A percentile compares a stretch with the other conserved stretches of the same genome.
Evolutionary conservation across 2,329 filamentous ascomycete species (phyloP).

Genomic region (Fragosphaeria purpurea): DNA sequence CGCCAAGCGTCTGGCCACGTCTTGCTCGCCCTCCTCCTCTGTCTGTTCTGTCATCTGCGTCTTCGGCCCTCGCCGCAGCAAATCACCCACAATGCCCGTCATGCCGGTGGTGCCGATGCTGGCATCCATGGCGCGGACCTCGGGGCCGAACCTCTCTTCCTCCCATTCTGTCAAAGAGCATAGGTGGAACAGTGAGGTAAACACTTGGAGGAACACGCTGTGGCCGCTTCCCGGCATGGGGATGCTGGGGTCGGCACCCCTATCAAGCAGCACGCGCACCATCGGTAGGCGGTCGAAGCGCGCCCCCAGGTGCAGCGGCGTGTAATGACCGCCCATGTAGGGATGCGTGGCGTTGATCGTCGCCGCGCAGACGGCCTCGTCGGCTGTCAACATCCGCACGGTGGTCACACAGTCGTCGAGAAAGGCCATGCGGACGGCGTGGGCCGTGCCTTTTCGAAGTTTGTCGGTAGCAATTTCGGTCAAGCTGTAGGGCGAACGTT

Average conservation of each 20-base stretch:
- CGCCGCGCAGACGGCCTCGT: conserved; percentile 3
- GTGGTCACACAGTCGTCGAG: background rate
- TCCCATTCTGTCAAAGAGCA: background rate
- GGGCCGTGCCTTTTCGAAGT: too few species aligned
- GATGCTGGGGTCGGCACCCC: background rate
- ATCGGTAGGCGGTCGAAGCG: conserved; percentile 1
- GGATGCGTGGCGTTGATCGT: conserved; percentile 2
- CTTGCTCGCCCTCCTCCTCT: background rate
- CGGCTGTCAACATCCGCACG: conserved; percentile 2
- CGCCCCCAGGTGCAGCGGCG: conserved; percentile 3
- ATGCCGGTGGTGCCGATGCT: conserved; percentile 1
- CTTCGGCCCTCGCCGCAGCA: conserved; percentile 1
- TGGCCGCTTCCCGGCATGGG: background rate
- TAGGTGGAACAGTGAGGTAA: background rate
- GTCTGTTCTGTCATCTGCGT: background rate
- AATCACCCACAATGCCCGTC: background rate
- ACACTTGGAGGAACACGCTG: background rate
- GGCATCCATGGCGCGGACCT: background rate
- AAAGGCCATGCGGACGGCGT: background rate
- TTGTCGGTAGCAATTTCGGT: too few species aligned
- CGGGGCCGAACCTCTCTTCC: background rate
- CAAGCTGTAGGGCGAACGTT: too few species aligned
- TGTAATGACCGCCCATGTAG: conserved; percentile 1
- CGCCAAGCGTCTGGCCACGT: background rate
- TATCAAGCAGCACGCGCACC: background rate